A percentile compares a stretch with the other conserved stretches of the same genome.
These are phyloP conservation scores for Leccinellum rugosiceps DNA, from an alignment of 768 basidiomycete species.

Conservation along the genomic window DNA sequence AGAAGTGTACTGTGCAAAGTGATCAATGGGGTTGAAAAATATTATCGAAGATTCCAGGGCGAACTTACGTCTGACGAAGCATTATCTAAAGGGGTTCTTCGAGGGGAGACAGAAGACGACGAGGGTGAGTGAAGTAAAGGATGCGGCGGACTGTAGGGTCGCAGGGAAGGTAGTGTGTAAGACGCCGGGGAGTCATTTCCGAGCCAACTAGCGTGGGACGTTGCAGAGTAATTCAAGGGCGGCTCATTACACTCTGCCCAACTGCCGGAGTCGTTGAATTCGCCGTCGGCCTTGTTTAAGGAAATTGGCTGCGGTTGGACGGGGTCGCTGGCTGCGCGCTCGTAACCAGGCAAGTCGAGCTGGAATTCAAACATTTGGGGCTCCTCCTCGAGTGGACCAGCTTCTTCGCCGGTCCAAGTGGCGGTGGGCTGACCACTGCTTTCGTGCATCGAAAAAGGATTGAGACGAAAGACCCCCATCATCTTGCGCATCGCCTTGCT, in stretches of 20 bases:
- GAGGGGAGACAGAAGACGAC: constrained; percentile 22
- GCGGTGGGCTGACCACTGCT: constrained; percentile 40
- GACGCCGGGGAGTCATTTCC: constrained; percentile 27
- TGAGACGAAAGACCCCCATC: constrained; percentile 77
- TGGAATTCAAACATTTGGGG: constrained; percentile 69
- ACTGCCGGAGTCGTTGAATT: constrained; percentile 15
- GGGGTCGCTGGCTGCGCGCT: constrained; percentile 18
- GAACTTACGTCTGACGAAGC: constrained; percentile 26
- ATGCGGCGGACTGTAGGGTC: constrained; percentile 30
- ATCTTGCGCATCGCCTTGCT: constrained; percentile 65
- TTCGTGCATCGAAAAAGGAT: constrained; percentile 70
- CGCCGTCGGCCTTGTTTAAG: constrained; percentile 9
- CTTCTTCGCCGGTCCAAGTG: constrained; percentile 48
- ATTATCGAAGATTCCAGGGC: neutral
- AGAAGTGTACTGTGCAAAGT: constrained; percentile 16
- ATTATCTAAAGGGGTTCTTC: constrained; percentile 24
- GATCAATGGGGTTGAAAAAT: constrained; percentile 5
- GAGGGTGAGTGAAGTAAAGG: constrained; percentile 27
- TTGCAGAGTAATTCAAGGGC: constrained; percentile 16
- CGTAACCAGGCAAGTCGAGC: constrained; percentile 37
- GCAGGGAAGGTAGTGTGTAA: constrained; percentile 29
- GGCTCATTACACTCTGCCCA: constrained; percentile 26
- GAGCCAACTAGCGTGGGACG: constrained; percentile 27
- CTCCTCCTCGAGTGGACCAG: constrained; percentile 57
- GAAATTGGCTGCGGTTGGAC: constrained; percentile 11